Percentiles rank a stretch among this genome's conserved stretches.
Conservation (phyloP, 179 eudicot genomes). For the Beta corolliflora region DNA sequence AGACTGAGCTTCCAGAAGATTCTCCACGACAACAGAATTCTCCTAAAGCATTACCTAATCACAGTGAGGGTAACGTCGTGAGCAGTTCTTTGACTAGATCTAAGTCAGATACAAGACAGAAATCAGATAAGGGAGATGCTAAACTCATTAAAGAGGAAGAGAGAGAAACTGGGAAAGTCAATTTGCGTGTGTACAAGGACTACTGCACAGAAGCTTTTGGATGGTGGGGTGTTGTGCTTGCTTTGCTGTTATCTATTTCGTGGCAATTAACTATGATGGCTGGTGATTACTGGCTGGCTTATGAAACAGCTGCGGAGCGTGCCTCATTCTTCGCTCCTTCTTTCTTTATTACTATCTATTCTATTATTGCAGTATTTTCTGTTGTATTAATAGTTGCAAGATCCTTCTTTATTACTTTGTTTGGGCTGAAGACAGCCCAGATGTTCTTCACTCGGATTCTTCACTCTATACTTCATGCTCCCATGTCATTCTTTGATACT, state of each 20-base stretch:
- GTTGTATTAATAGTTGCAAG: constrained; percentile 51
- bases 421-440: constrained; percentile 87
- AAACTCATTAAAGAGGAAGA: constrained; percentile 95
- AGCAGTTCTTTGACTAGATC: constrained; percentile 36
- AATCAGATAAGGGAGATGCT: constrained; percentile 42
- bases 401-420: constrained; percentile 44
- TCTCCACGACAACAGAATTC: constrained; percentile 43
- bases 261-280: constrained; percentile 86
- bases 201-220: constrained; percentile 93
- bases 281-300: constrained; percentile 94
- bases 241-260: constrained; percentile 45
- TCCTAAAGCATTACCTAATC: constrained; percentile 34
- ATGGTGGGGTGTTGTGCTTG: constrained; percentile 75
- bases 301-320: constrained; percentile 68
- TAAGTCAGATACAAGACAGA: constrained; percentile 26
- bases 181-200: constrained; percentile 64
- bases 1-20: constrained; percentile 27
- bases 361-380: constrained; percentile 57
- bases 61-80: constrained; percentile 49
- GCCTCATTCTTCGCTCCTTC: constrained; percentile 60
- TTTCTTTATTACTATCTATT: constrained; percentile 67
- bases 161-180: constrained; percentile 79
- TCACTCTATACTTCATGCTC: constrained; percentile 82
- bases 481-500: constrained; percentile 97
- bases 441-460: constrained; percentile 67